Evolutionary conservation across 2,329 filamentous ascomycete species (phyloP), one percentile per base, ranked within the genome.

Genomic region (Aspergillus spinulosporus): DNA sequence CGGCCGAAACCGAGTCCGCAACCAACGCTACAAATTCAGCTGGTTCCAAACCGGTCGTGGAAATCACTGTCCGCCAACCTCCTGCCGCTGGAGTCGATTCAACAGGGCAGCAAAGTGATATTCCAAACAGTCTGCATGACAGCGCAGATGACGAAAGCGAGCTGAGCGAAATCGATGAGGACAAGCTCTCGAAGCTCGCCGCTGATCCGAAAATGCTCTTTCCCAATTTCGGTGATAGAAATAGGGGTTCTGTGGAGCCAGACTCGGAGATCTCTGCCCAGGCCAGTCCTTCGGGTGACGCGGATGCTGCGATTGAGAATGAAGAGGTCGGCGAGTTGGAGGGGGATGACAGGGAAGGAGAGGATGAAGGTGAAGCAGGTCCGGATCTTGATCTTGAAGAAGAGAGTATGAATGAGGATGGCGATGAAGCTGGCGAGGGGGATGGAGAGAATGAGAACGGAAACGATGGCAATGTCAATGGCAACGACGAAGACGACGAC

Each of bases 121-220:
- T 81, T 4, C 78, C 80, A 0, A 82, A 81, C 4, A 89, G 83
- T 57, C 73, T 86, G 5, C 83, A 86, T 58, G 85, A 88, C 58
- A 86, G 82, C 40, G 86, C 83, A 0, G 86, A 88, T 59, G 85
- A 88, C 54, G 86, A 89, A 69, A 88, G 85, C 65, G 86, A 88
- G 59, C 75, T 89, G 0, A 88, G 85, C 51, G 87, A 89, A 59
- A 81, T 86, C 7, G 71, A 74, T 44, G 72, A 72, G n/a, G 66
- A 69, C 37, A 70, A 66, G 39, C 57, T 69, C 3, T 62, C 66
- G 12, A 72, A 65, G 15, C 62, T 69, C n/a, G 58, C 62, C 21
- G 50, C 39, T 1, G 65, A 67, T 29, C 59, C 61, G 6, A 66
- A 65, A 36, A 43, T 59, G 9, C 46, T 66, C 11, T 71, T 70